Percentiles rank a stretch among this genome's conserved stretches.
Evolutionary conservation across 164 flowering plant genomes (phyloP).

Genomic region (Aristolochia fimbriata): DNA sequence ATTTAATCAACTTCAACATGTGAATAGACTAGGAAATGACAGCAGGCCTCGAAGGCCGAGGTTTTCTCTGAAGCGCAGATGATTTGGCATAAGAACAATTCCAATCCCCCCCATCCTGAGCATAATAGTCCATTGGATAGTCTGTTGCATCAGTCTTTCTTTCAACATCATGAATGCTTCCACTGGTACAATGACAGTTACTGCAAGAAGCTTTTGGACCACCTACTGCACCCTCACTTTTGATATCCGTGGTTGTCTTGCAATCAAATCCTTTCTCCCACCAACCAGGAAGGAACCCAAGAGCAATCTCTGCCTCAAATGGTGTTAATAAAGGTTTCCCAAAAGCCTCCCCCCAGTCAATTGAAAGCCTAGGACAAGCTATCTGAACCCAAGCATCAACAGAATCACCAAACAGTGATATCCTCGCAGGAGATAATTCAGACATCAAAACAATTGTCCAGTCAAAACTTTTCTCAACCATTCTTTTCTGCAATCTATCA

Average conservation of each 20-base stretch:
- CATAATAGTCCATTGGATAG: constrained; percentile 98
- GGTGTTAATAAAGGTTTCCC: constrained; percentile 71
- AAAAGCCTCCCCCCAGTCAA: constrained; percentile 98
- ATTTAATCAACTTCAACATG: no score
- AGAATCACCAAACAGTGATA: constrained; percentile 73
- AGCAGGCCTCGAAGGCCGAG: constrained; percentile 13
- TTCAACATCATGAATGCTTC: constrained; percentile 9
- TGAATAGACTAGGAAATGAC: no score
- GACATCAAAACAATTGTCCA: constrained; percentile 78
- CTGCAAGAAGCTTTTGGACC: constrained; percentile 22
- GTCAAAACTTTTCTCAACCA: constrained; percentile 55
- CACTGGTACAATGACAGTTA: constrained; percentile 13
- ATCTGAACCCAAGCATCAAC: constrained; percentile 97
- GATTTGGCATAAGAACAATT: constrained; percentile 66
- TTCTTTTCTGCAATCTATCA: constrained; percentile 55
- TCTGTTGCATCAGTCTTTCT: constrained; percentile 17
- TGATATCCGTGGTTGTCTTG: not conserved
- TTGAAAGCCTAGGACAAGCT: constrained; percentile 90
- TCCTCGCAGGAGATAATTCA: constrained; percentile 63
- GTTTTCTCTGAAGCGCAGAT: constrained; percentile 26
- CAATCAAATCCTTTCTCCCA: constrained; percentile 52
- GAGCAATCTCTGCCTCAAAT: constrained; percentile 91
- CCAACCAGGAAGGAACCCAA: constrained; percentile 75
- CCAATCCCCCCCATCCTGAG: constrained; percentile 96
- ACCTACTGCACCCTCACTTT: constrained; percentile 7